Evolutionary conservation across 129 eudicot genomes (phyloP), one percentile per base, ranked within the genome.

Genomic region (Flaveria bidentis): DNA sequence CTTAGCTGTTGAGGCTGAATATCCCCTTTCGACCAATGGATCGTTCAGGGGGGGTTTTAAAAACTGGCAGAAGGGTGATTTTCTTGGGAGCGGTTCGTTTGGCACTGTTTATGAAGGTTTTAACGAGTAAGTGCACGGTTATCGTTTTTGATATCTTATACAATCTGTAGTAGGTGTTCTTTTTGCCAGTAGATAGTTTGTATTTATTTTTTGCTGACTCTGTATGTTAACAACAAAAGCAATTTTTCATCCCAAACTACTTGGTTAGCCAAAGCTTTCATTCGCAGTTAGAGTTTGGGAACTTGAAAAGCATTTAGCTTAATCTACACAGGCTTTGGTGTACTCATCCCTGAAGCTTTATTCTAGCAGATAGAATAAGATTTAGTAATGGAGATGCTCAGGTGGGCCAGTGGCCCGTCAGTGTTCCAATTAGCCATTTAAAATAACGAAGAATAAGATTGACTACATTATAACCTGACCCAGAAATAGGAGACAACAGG

Each of bases 21-120:
- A 76, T 69, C 63, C 76, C 33, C 30, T 82, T 76, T 85, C 87
- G 39, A 85, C 92, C 12, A 76, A 50, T 76, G 87, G 86, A 62
- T 58, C 77, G n/a, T 75, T 61, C 33, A 75, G 77, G 25, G 52
- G 63, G 17, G 77, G 69, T 44, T 78, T 83, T 57, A 82, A 81
- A 69, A 78, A 87, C 33, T 92, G 97, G 97, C 91, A 89, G 76
- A 92, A 89, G 82, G 97, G 97, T 30, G 89, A 87, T 17, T 72
- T 82, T 58, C 84, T 92, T 33, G 97, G 97, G 63, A 81, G 93
- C 55, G 97, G 97, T 47, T 89, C 97, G 2, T 92, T 92, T 82
- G 97, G 97, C 77, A 89, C 91, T 3, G 97, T 92, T 17, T 85
- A 87, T 57, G 96, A 92, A 83, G 97, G 92, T 66, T 85, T 87